Base-by-base conservation (phyloP, 1,284 basidiomycete genomes). In the Melampsora larici-populina region DNA sequence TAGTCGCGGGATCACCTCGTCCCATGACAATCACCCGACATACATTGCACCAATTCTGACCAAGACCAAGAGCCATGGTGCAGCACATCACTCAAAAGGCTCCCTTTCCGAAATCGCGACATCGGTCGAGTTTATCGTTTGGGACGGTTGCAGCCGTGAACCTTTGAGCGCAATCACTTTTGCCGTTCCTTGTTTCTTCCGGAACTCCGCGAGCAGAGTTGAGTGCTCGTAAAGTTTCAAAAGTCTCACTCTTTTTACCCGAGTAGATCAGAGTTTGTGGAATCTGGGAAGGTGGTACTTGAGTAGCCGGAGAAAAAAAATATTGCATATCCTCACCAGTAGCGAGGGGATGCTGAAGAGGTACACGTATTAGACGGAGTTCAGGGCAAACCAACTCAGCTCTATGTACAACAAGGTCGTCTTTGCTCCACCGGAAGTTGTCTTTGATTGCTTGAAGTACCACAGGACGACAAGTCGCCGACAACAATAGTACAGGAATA, bases 371-470 rank as follows among this genome's bases (percentile, higher is more conserved):
- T 1, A 68, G 48, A 8, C 66, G 66, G 29, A 68, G 48, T 26
- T 68, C 66, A 21, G 66, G 66, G n/a, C 36, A 8, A 26, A 49
- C 51, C n/a, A 68, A 49, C 36, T 68, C 66, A 17, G 36, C 40
- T 18, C n/a, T n/a, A n/a, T n/a, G n/a, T n/a, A n/a, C n/a, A n/a
- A n/a, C n/a, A n/a, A n/a, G n/a, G n/a, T n/a, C n/a, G n/a, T n/a
- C n/a, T n/a, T n/a, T n/a, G n/a, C n/a, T n/a, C n/a, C 58, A 21
- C 21, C 62, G 58, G 3, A 72, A 48, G 21, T 63, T 72, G 9
- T 60, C 1, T 15, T 62, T 62, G 60, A 72, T 72, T 13, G 60
- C 70, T 40, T n/a, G 15, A 26, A 72, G 31, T 60, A 58, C 70
- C 11, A 17, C 31, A 11, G 70, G 70, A 29, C 43, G 46, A 51